Conservation (phyloP, 257 asterid genomes). For the Sherardia arvensis region DNA sequence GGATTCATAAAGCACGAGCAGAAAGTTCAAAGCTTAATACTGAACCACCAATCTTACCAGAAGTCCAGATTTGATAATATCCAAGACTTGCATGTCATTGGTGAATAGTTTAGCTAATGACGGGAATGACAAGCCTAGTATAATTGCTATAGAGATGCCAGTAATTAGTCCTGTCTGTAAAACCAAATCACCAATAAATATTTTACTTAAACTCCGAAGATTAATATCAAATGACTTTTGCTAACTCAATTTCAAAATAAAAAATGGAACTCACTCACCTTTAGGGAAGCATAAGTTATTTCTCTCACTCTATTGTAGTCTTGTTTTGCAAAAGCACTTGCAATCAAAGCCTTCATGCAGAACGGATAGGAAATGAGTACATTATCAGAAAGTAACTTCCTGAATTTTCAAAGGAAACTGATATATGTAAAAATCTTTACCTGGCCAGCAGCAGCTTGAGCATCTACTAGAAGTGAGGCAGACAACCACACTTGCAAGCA, state of each 20-base stretch:
- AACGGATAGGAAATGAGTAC: neutral
- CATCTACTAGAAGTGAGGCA: slow-evolving; percentile 39
- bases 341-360: slow-evolving; percentile 33
- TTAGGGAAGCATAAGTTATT: slow-evolving; percentile 24
- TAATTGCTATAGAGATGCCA: slow-evolving; percentile 28
- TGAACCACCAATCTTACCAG: slow-evolving; percentile 20
- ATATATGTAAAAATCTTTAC: slow-evolving; percentile 6
- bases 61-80: slow-evolving; percentile 24
- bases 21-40: neutral
- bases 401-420: neutral
- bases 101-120: slow-evolving; percentile 34
- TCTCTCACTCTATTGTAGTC: slow-evolving; percentile 28
- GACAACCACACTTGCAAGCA: slow-evolving; percentile 46
- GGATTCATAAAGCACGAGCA: neutral
- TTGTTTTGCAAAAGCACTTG: slow-evolving; percentile 31
- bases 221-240: too few relatives aligned
- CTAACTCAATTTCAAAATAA: too few relatives aligned
- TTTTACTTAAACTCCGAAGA: neutral
- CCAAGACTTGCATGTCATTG: slow-evolving; percentile 31
- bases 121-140: slow-evolving; percentile 27
- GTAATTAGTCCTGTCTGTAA: slow-evolving; percentile 27
- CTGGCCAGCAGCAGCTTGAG: slow-evolving; percentile 36
- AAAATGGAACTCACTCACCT: slow-evolving; percentile 17
- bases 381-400: neutral
- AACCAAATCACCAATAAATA: neutral